Percentiles rank a stretch among this genome's conserved stretches.
Conservation (phyloP, 2,329 filamentous ascomycete genomes). For the Trematosphaeria pertusa region DNA sequence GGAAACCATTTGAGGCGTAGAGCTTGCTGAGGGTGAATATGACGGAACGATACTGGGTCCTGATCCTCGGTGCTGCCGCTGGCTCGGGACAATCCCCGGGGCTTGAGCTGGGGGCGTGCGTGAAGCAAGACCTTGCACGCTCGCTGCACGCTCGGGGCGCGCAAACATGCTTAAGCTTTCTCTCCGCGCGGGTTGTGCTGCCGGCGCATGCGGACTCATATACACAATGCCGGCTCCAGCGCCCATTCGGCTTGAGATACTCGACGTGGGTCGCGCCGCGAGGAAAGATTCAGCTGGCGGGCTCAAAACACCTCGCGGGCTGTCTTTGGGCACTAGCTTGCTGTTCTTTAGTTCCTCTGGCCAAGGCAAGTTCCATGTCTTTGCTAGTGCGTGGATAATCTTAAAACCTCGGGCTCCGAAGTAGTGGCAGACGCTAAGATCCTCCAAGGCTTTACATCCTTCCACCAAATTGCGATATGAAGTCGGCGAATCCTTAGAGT, state of each 20-base stretch:
- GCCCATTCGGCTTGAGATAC: conserved; percentile 16
- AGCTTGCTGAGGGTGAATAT: conserved; percentile 19
- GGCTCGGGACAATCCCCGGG: conserved; percentile 20
- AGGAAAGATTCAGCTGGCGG: conserved; percentile 29
- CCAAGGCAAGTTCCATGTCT: conserved; percentile 53
- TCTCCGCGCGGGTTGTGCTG: conserved; percentile 20
- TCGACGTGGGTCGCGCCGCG: conserved; percentile 12
- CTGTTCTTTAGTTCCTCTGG: conserved; percentile 46
- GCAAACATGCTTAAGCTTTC: conserved; percentile 44
- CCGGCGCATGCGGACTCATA: conserved; percentile 5
- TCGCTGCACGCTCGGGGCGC: conserved; percentile 8
- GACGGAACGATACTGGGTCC: conserved; percentile 18
- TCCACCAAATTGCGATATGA: conserved; percentile 50
- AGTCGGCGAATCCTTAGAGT: conserved; percentile 47
- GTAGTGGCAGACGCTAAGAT: conserved; percentile 52
- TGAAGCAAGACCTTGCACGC: conserved; percentile 22
- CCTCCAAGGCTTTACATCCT: conserved; percentile 51
- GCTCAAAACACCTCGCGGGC: conserved; percentile 22
- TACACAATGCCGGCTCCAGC: conserved; percentile 11
- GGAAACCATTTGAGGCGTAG: conserved; percentile 25
- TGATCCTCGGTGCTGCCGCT: conserved; percentile 20
- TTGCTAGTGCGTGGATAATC: conserved; percentile 51
- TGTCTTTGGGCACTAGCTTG: conserved; percentile 29
- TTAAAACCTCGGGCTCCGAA: conserved; percentile 53
- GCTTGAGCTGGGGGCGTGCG: conserved; percentile 22